Evolutionary conservation across 495 filamentous ascomycete species (phyloP), one percentile per base, ranked within the genome.

Genomic region (Letharia columbiana): DNA sequence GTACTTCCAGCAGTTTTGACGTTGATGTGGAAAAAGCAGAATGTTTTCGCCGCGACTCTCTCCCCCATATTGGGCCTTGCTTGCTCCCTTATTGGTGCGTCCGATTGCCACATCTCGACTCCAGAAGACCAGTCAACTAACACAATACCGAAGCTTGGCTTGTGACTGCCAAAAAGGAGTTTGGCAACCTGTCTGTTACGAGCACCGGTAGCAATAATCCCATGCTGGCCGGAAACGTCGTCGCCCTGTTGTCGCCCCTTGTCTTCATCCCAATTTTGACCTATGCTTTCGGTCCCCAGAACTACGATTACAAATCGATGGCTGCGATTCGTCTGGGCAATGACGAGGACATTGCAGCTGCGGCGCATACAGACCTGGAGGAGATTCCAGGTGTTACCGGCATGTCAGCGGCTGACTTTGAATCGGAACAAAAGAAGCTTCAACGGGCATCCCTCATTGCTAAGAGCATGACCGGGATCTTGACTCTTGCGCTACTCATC

Each of bases 251-350:
- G 12, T 89, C 89, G 23, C 93, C 93, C 0, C 67, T 90, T 4
- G 71, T 96, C 63, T 89, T 96, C 73, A 82, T 93, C 44, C 91
- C 91, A 0, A 67, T 95, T 62, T 78, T 98, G 33, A 96, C 91
- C 10, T 82, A 87, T 68, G 78, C 83, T 63, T 87, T 92, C 68
- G 87, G 88, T 39, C 70, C 83, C 44, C 89, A 94, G 69, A 87
- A 92, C 71, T 96, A 98, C 77, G 89, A 98, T 81, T 98, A 90
- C 83, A 82, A 85, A 64, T 87, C 85, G 44, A 96, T 96, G 93
- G 84, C 85, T 69, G 80, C 81, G 9, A 96, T 98, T 73, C 86
- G 89, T 72, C 86, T 83, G 72, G 91, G 86, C 31, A 91, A 96
- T 73, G 92, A 96, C 77, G 82, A 84, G 54, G 91, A 93, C 54